A percentile compares a stretch with the other conserved stretches of the same genome.
These are phyloP conservation scores for Castanea mollissima DNA, from an alignment of 306 rosid genomes.

Conservation along the genomic window DNA sequence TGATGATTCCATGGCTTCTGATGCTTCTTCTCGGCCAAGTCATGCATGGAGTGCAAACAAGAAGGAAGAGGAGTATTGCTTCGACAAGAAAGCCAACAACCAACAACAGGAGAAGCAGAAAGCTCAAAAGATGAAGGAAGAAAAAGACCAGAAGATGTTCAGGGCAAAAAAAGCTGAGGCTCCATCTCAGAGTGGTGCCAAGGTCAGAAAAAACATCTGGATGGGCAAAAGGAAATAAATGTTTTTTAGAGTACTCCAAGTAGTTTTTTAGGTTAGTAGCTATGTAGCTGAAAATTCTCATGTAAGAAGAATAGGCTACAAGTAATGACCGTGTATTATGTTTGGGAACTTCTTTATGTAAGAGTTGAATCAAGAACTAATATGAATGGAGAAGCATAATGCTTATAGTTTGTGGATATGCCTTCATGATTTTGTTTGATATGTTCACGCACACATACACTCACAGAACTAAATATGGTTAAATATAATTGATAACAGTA, in stretches of 20 bases:
- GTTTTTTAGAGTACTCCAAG: neutral
- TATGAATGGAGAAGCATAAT: neutral
- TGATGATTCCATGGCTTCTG: slow-evolving; percentile 98
- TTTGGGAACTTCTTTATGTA: no score
- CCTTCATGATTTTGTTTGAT: neutral
- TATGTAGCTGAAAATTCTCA: slow-evolving; percentile 3
- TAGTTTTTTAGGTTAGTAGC: slow-evolving; percentile 18
- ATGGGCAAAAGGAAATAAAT: slow-evolving; percentile 31
- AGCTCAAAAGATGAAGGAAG: slow-evolving; percentile 25
- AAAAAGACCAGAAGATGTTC: slow-evolving; percentile 31
- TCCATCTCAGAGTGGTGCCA: slow-evolving; percentile 32
- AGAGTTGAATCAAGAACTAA: no score
- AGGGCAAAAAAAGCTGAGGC: slow-evolving; percentile 23
- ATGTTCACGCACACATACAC: neutral
- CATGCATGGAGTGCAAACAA: slow-evolving; percentile 17
- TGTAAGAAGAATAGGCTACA: neutral
- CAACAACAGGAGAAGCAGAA: slow-evolving; percentile 30
- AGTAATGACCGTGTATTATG: no score
- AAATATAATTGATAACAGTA: neutral
- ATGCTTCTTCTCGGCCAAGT: slow-evolving; percentile 92
- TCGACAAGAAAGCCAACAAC: slow-evolving; percentile 32
- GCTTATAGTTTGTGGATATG: neutral
- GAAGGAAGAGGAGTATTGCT: slow-evolving; percentile 17
- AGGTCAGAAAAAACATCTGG: slow-evolving; percentile 40
- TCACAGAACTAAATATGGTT: neutral